Percentiles rank a stretch among this genome's conserved stretches.
These are phyloP conservation scores for Fusarium sp. DNA, from an alignment of 2,329 filamentous ascomycete genomes.

Conservation along the genomic window DNA sequence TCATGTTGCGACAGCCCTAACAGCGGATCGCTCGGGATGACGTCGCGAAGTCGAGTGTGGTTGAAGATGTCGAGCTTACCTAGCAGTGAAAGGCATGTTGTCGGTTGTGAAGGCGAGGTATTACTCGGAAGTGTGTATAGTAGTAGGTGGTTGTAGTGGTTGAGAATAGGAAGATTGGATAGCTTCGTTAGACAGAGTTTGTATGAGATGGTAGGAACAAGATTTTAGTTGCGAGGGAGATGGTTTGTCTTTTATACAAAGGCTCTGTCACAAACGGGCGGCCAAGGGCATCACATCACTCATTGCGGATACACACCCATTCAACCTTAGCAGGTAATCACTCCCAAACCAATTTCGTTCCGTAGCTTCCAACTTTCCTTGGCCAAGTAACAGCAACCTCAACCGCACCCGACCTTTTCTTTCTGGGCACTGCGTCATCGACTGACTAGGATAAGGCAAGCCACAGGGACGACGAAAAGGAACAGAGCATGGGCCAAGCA, in stretches of 20 bases:
- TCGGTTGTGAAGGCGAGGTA: conserved; percentile 24
- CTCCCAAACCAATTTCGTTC: conserved; percentile 21
- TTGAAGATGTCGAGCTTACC: conserved; percentile 52
- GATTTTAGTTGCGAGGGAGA: conserved; percentile 21
- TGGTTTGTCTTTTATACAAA: conserved; percentile 40
- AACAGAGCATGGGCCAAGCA: conserved; percentile 27
- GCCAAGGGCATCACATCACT: conserved; percentile 28
- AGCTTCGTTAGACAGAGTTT: conserved; percentile 6
- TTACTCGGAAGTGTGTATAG: conserved; percentile 24
- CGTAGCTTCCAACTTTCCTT: conserved; percentile 36
- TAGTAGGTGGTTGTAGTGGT: background rate
- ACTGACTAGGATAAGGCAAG: conserved; percentile 35
- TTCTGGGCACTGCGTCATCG: conserved; percentile 48
- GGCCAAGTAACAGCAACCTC: conserved; percentile 23
- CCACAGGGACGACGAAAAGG: conserved; percentile 28
- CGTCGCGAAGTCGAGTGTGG: conserved; percentile 5
- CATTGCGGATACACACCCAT: conserved; percentile 4
- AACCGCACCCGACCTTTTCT: conserved; percentile 19
- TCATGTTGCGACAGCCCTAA: conserved; percentile 3
- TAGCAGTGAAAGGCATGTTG: conserved; percentile 68
- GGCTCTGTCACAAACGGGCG: conserved; percentile 6
- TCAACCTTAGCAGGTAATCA: background rate
- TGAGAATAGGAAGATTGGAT: conserved; percentile 8
- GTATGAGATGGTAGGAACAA: conserved; percentile 1
- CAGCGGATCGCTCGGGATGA: conserved; percentile 36